Evolutionary conservation across 2,329 filamentous ascomycete genomes (phyloP).

Genomic region (Sordariomycetes sp.): DNA sequence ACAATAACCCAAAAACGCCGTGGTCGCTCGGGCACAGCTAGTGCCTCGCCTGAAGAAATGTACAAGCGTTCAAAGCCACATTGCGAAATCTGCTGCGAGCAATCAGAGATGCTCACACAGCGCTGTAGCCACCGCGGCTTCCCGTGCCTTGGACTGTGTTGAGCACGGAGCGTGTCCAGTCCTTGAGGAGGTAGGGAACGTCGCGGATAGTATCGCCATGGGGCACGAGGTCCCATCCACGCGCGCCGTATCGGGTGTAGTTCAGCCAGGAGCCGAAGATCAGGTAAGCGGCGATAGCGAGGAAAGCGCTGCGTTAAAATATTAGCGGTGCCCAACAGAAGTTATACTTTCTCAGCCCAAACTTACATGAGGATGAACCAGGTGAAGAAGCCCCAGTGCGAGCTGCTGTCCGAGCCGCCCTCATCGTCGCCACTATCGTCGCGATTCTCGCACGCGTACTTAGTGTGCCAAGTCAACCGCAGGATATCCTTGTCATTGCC

Average conservation of each 20-base stretch:
- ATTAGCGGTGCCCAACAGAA: slow-evolving; percentile 8
- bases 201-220: slow-evolving; percentile 90
- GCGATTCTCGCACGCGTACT: slow-evolving; percentile 67
- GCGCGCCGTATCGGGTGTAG: slow-evolving; percentile 91
- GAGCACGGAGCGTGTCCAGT: slow-evolving; percentile 71
- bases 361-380: slow-evolving; percentile 92
- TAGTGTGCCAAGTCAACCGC: slow-evolving; percentile 76
- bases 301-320: slow-evolving; percentile 61
- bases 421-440: slow-evolving; percentile 29
- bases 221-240: slow-evolving; percentile 90
- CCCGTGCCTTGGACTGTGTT: slow-evolving; percentile 79
- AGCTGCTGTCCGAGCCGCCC: slow-evolving; percentile 31
- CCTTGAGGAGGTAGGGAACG: slow-evolving; percentile 83
- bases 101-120: slow-evolving; percentile 55
- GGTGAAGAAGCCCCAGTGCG: slow-evolving; percentile 89
- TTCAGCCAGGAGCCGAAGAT: slow-evolving; percentile 99
- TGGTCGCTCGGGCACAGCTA: too few species aligned
- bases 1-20: too few species aligned
- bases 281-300: slow-evolving; percentile 78
- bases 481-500: slow-evolving; percentile 54
- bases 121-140: slow-evolving; percentile 85
- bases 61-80: too few species aligned
- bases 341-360: neutral
- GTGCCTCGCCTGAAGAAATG: too few species aligned
- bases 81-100: too few species aligned